Evolutionary conservation across 2,329 filamentous ascomycete species (phyloP).

Genomic region (Claviceps sp.): DNA sequence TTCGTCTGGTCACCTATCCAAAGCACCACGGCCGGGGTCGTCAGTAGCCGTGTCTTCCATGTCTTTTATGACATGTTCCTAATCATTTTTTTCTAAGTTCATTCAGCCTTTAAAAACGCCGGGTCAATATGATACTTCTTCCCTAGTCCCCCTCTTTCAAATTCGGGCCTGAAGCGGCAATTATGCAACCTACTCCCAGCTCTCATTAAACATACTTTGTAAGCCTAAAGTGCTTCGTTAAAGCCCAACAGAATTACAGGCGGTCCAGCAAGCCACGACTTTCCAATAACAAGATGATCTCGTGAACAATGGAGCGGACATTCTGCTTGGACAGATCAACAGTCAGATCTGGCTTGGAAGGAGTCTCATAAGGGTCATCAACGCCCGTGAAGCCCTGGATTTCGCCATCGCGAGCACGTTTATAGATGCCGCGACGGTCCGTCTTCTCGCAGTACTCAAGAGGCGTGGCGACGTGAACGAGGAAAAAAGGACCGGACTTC

Average conservation of each 20-base stretch:
- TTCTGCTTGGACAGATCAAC: conserved; percentile 79
- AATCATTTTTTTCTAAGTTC: no score
- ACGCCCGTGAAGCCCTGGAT: conserved; percentile 98
- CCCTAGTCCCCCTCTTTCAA: no score
- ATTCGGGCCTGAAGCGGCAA: no score
- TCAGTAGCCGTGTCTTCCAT: no score
- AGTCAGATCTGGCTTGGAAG: conserved; percentile 65
- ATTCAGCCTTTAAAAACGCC: no score
- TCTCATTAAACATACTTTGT: no score
- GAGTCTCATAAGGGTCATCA: conserved; percentile 89
- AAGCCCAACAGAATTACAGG: conserved; percentile 24
- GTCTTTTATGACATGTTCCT: no score
- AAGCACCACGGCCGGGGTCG: no score
- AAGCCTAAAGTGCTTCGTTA: neutral
- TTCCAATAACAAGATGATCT: conserved; percentile 90
- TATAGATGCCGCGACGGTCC: conserved; percentile 84
- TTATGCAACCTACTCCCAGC: no score
- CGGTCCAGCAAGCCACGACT: conserved; percentile 75
- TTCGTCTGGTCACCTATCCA: no score
- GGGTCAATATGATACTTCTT: no score
- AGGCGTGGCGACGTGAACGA: conserved; percentile 86
- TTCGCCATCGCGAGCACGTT: conserved; percentile 68
- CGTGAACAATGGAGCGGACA: conserved; percentile 86
- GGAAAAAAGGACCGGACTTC: conserved; percentile 83
- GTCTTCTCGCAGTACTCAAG: conserved; percentile 92